Percentiles rank a stretch among this genome's conserved stretches.
Conservation (phyloP, 2,329 filamentous ascomycete genomes). For the Colletotrichum eremochloae region DNA sequence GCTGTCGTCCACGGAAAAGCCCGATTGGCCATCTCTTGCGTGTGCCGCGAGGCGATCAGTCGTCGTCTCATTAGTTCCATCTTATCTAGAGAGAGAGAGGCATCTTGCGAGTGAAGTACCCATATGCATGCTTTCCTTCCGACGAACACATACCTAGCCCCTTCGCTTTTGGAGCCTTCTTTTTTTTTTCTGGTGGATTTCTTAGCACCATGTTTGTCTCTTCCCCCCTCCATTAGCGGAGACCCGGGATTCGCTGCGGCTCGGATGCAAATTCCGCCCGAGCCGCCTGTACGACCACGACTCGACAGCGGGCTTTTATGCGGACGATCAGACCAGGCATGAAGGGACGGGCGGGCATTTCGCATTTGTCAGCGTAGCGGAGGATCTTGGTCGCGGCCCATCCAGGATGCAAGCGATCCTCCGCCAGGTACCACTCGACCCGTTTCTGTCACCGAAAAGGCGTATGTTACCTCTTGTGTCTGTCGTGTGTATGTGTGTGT, state of each 20-base stretch:
- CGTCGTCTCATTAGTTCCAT: slow-evolving; percentile 2
- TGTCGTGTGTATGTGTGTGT: background rate
- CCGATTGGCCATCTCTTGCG: slow-evolving; percentile 27
- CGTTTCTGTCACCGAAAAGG: background rate
- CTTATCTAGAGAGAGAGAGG: background rate
- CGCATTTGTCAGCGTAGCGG: slow-evolving; percentile 34
- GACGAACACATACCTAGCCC: background rate
- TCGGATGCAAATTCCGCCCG: slow-evolving; percentile 25
- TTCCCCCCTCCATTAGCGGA: too few relatives aligned
- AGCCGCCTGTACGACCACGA: slow-evolving; percentile 7
- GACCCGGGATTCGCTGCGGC: background rate
- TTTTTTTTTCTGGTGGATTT: background rate
- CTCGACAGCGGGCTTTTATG: slow-evolving; percentile 5
- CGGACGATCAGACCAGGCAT: background rate
- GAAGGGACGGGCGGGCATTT: background rate
- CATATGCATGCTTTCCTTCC: background rate
- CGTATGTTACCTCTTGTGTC: background rate
- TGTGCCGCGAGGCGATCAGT: background rate
- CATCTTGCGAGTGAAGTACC: background rate
- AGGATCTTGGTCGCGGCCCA: background rate
- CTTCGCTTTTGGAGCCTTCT: background rate
- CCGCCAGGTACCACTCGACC: background rate
- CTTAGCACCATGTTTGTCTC: too few relatives aligned
- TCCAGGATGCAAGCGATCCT: background rate
- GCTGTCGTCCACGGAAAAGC: background rate